Conservation (phyloP, 2,329 filamentous ascomycete species). For the Stagonosporopsis rhizophila region DNA sequence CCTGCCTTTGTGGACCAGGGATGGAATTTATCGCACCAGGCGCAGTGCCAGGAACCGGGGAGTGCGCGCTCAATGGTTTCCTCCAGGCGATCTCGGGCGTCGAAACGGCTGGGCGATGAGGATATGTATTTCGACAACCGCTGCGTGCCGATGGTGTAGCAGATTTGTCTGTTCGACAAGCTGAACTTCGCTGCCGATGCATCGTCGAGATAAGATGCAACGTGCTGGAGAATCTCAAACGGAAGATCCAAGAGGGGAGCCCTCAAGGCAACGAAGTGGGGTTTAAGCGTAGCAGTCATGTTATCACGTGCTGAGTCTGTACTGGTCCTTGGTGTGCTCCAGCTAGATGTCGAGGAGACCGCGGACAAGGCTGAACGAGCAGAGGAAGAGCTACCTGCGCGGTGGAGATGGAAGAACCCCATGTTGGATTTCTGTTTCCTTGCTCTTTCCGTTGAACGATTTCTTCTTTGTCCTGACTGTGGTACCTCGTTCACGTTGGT, state of each 20-base stretch:
- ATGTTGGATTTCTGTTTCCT: not conserved
- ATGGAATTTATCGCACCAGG: slow-evolving; percentile 46
- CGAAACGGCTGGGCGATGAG: slow-evolving; percentile 22
- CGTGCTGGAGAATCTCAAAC: slow-evolving; percentile 40
- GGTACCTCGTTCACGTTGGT: not conserved
- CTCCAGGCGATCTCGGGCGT: slow-evolving; percentile 33
- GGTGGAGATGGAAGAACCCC: slow-evolving; percentile 17
- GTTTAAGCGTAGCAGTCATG: slow-evolving; percentile 21
- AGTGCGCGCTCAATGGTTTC: slow-evolving; percentile 43
- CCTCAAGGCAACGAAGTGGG: slow-evolving; percentile 1
- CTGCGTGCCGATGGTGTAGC: slow-evolving; percentile 38
- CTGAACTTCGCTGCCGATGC: slow-evolving; percentile 36
- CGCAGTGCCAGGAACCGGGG: slow-evolving; percentile 43
- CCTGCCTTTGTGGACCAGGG: slow-evolving; percentile 19
- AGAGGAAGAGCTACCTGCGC: slow-evolving; percentile 2
- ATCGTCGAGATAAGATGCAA: slow-evolving; percentile 35
- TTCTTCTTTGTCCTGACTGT: not conserved
- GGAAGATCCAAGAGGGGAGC: slow-evolving; percentile 36
- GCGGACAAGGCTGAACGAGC: slow-evolving; percentile 4
- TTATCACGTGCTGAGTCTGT: slow-evolving; percentile 5
- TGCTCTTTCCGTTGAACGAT: not conserved
- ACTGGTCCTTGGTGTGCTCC: slow-evolving; percentile 11
- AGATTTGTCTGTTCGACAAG: slow-evolving; percentile 35
- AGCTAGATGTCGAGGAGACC: not conserved
- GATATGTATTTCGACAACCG: slow-evolving; percentile 28